Base-by-base conservation (phyloP, 73 alveolate genomes). In the Durusdinium trenchii region DNA sequence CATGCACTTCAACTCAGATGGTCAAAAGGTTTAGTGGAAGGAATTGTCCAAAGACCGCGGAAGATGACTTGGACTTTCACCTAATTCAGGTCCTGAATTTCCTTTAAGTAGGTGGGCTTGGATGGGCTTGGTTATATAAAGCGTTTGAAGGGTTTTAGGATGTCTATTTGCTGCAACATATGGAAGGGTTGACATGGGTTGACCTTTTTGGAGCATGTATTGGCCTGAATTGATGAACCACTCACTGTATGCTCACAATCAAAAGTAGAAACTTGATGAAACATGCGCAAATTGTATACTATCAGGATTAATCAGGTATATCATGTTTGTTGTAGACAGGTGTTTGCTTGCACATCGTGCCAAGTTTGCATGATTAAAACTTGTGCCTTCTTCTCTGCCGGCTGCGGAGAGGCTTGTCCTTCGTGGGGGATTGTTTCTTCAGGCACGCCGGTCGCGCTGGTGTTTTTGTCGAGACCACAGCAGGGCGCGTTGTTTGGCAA, bases 371-470 rank as follows among this genome's bases (percentile, higher is more conserved):
- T 40, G 16, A 60, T 12, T 42, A 71, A 6, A n/a, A n/a, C n/a
- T n/a, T n/a, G n/a, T n/a, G n/a, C 18, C 73, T 23, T 23, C 73
- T 60, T 23, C 18, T 60, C 73, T 2, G 69, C 43, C 60, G 45
- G 51, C 0, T 6, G 62, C 18, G 36, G 38, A 47, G 71, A 84
- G 94, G 94, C 18, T 36, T 84, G 76, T 73, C 76, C 30, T 84
- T 84, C 43, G 94, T 84, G 14, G 51, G 69, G 20, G 94, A 84
- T 6, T 50, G 94, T 43, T 84, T 84, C 94, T 84, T 84, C 94
- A 84, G 94, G 94, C 91, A n/a, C 54, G 36, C 4, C 47, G 62
- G 47, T 45, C 10, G n/a, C 60, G 23, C 35, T 54, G 28, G 64
- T 9, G 64, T 12, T 54, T 54, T n/a, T n/a, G n/a, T n/a, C n/a